Conservation (phyloP, 148 eudicot genomes). For the Nepenthes gracilis region DNA sequence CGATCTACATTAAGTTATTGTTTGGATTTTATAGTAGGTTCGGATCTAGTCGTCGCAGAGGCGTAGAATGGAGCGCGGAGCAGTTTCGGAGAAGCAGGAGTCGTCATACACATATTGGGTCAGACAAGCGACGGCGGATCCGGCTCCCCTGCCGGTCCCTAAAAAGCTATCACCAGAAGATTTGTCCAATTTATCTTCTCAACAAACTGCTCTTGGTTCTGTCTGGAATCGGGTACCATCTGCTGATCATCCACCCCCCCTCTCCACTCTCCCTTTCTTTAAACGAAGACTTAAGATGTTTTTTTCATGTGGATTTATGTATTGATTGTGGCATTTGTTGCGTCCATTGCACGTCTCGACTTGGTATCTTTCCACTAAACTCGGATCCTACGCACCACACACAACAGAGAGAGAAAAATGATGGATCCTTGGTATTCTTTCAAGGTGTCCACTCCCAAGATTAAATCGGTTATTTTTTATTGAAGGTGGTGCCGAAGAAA, state of each 20-base stretch:
- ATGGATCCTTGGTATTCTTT: too few species aligned
- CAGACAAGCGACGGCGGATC: constrained; percentile 40
- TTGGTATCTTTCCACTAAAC: not conserved
- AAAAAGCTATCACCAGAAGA: constrained; percentile 48
- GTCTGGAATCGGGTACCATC: constrained; percentile 66
- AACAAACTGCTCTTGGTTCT: constrained; percentile 54
- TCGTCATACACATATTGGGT: constrained; percentile 90
- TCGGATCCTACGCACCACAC: not conserved
- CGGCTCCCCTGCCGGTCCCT: constrained; percentile 76
- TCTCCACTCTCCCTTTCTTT: not conserved
- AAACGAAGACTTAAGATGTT: too few species aligned
- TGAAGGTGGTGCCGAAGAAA: too few species aligned
- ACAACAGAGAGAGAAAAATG: too few species aligned
- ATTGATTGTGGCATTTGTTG: not conserved
- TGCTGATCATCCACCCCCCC: not conserved
- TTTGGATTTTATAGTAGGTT: too few species aligned
- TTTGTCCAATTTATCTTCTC: constrained; percentile 18
- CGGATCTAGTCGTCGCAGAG: too few species aligned
- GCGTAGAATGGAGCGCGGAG: constrained; percentile 14
- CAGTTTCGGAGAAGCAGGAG: constrained; percentile 18
- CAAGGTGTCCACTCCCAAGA: too few species aligned
- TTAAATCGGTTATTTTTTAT: too few species aligned
- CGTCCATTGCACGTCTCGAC: not conserved
- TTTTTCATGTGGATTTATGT: too few species aligned
- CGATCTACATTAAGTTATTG: too few species aligned